Evolutionary conservation across 805 yeast species (phyloP).

Genomic region (Ogataea chonburiensis): DNA sequence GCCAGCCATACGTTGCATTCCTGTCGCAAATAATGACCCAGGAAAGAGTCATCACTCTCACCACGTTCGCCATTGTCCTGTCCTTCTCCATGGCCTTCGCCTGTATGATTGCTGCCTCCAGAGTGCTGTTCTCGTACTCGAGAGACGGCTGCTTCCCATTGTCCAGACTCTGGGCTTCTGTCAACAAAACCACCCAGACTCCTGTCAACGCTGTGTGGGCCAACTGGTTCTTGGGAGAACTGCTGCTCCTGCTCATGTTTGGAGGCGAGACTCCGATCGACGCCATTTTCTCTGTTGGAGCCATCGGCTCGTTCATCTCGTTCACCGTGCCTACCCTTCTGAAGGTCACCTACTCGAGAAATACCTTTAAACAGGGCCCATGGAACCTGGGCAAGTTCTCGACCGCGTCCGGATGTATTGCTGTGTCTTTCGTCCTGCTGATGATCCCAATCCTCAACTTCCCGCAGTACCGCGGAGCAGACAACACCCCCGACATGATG

Average conservation of each 20-base stretch:
- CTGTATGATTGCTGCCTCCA: constrained; percentile 60
- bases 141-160: constrained; percentile 68
- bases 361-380: constrained; percentile 59
- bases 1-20: constrained; percentile 60
- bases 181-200: constrained; percentile 51
- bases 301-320: constrained; percentile 64
- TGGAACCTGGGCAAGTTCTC: constrained; percentile 58
- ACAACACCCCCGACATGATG: constrained; percentile 42
- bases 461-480: constrained; percentile 45
- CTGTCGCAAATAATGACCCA: constrained; percentile 46
- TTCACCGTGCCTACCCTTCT: constrained; percentile 60
- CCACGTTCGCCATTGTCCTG: constrained; percentile 42
- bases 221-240: constrained; percentile 52
- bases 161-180: constrained; percentile 48
- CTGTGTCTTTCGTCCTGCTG: constrained; percentile 47
- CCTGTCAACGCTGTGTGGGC: constrained; percentile 65
- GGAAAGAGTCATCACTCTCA: constrained; percentile 41
- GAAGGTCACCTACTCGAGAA: constrained; percentile 52
- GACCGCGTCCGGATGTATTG: constrained; percentile 43
- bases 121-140: constrained; percentile 64
- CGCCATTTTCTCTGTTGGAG: constrained; percentile 72
- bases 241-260: constrained; percentile 55
- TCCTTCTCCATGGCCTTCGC: constrained; percentile 50
- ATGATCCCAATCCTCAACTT: constrained; percentile 61
- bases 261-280: constrained; percentile 64